These are phyloP conservation scores for Suillus subalutaceus DNA, from an alignment of 768 basidiomycete species.

Conservation along the genomic window DNA sequence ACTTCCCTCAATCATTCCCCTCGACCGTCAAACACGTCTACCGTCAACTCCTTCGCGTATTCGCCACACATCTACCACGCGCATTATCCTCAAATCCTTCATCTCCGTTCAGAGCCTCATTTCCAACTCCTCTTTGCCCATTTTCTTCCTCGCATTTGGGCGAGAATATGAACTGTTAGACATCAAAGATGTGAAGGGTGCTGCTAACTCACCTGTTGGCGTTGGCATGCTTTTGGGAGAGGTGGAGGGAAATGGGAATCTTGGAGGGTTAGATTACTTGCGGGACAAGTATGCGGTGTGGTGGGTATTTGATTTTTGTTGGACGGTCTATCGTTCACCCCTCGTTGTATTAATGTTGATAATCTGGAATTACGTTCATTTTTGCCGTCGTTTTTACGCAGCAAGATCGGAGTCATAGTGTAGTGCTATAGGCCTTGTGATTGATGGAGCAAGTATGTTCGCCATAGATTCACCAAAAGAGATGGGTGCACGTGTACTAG, in stretches of 20 bases:
- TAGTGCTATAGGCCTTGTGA: neutral
- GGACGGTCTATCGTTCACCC: neutral
- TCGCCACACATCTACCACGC: conserved; percentile 97
- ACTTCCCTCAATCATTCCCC: conserved; percentile 88
- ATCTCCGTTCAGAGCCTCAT: conserved; percentile 91
- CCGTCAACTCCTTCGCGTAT: conserved; percentile 94
- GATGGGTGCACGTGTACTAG: no score
- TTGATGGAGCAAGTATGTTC: neutral
- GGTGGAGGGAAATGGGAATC: conserved; percentile 88
- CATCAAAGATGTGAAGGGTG: conserved; percentile 82
- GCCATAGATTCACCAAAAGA: neutral
- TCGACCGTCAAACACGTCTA: conserved; percentile 92
- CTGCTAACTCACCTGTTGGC: conserved; percentile 62
- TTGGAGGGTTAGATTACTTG: conserved; percentile 42
- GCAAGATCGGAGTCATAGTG: neutral
- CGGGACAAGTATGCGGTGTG: neutral
- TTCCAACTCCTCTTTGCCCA: conserved; percentile 98
- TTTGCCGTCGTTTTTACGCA: neutral
- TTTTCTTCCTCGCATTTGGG: conserved; percentile 95
- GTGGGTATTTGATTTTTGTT: neutral
- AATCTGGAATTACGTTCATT: neutral
- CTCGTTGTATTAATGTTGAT: conserved; percentile 3
- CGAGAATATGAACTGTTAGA: conserved; percentile 91
- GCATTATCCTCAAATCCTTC: conserved; percentile 88
- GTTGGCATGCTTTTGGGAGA: conserved; percentile 83